phyloP scores from a whole-genome alignment of 768 basidiomycete species.

The Mycena indigotica region DNA sequence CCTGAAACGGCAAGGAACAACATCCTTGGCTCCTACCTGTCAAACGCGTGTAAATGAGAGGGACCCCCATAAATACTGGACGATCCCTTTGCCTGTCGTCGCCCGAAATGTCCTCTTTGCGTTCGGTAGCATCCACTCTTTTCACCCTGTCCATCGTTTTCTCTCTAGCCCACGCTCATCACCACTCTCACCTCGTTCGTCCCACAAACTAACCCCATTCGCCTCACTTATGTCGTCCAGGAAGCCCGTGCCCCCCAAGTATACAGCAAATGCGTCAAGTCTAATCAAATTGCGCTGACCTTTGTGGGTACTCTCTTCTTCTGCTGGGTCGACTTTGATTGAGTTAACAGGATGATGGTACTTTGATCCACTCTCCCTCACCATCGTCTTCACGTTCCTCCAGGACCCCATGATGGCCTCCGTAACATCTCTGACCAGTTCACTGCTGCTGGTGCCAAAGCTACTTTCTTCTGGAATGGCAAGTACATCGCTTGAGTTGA shows the following conservation, averaged over 20 bases:
- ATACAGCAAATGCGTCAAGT: conserved; percentile 9
- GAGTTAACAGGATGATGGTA: too few species aligned
- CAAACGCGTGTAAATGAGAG: too few species aligned
- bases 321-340: not conserved
- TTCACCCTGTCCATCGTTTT: not conserved
- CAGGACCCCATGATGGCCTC: conserved; percentile 9
- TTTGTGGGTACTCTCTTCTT: conserved; percentile 3
- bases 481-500: conserved; percentile 16
- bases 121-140: conserved; percentile 2
- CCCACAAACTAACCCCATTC: not conserved
- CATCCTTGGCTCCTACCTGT: too few species aligned
- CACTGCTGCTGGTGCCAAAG: conserved; percentile 23
- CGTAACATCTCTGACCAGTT: conserved; percentile 17
- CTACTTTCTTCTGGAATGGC: conserved; percentile 24
- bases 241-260: conserved; percentile 5
- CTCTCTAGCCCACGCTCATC: not conserved
- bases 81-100: not conserved
- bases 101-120: not conserved
- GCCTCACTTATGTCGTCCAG: not conserved
- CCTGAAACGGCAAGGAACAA: too few species aligned
- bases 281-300: conserved; percentile 13
- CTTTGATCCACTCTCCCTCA: too few species aligned
- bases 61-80: not conserved
- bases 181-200: not conserved
- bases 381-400: not conserved